Percentiles rank a stretch among this genome's conserved stretches.
Evolutionary conservation across 2,329 filamentous ascomycete genomes (phyloP).

Genomic region (Aureobasidium sp.): DNA sequence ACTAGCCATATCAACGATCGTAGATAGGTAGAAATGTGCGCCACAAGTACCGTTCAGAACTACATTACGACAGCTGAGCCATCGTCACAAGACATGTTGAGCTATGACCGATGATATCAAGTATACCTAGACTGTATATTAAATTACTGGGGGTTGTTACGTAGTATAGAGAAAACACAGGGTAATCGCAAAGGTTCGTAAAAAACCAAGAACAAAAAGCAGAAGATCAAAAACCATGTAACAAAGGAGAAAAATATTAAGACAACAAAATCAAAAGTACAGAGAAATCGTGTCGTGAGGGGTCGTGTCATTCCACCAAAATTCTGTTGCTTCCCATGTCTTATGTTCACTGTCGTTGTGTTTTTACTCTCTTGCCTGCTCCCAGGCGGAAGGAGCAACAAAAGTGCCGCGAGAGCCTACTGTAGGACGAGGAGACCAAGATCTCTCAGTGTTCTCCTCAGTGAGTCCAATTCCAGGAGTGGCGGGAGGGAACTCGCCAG

Average conservation of each 20-base stretch:
- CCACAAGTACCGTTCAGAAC: too few relatives aligned
- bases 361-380: not conserved
- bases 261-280: not conserved
- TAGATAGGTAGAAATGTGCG: too few relatives aligned
- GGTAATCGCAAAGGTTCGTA: not conserved
- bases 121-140: not conserved
- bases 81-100: too few relatives aligned
- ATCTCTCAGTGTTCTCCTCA: not conserved
- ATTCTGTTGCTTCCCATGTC: not conserved
- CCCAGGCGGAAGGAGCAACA: conserved; percentile 1
- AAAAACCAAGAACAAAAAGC: not conserved
- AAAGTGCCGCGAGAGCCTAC: not conserved
- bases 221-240: too few relatives aligned
- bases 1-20: too few relatives aligned
- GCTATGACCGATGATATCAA: too few relatives aligned
- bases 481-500: conserved; percentile 46
- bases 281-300: not conserved
- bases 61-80: too few relatives aligned
- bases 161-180: not conserved
- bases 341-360: not conserved
- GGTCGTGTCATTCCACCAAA: not conserved
- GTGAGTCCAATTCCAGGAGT: not conserved
- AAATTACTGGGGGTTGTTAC: not conserved
- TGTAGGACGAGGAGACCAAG: not conserved
- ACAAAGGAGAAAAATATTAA: not conserved